Percentiles rank a stretch among this genome's conserved stretches.
phyloP scores from a whole-genome alignment of 2,329 filamentous ascomycete genomes.

The Aspergillus phoenicis region DNA sequence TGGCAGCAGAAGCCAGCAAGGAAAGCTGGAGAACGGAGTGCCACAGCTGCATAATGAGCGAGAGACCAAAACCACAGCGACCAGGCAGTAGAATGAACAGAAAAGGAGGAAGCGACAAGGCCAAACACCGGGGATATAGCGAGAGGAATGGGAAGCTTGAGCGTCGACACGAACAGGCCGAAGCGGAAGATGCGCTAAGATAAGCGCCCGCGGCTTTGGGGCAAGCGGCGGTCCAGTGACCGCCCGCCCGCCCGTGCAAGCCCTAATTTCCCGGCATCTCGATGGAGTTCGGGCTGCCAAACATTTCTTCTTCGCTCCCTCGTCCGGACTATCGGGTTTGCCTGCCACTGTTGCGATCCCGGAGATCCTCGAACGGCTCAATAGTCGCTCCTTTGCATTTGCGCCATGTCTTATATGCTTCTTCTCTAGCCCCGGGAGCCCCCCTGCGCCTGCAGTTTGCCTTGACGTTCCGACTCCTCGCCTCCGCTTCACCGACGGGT shows the following conservation, averaged over 20 bases:
- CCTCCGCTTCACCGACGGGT: constrained; percentile 22
- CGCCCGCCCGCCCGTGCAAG: constrained; percentile 30
- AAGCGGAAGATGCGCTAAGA: constrained; percentile 23
- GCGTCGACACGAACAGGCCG: background rate
- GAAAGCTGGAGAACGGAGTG: constrained; percentile 38
- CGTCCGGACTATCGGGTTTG: constrained; percentile 9
- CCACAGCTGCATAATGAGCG: constrained; percentile 42
- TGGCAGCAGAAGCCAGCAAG: constrained; percentile 39
- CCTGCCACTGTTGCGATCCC: constrained; percentile 5
- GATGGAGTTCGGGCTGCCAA: constrained; percentile 22
- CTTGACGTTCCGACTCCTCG: constrained; percentile 23
- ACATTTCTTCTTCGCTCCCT: constrained; percentile 21
- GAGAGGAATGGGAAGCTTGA: constrained; percentile 17
- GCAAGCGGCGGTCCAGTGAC: constrained; percentile 35
- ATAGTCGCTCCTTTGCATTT: constrained; percentile 12
- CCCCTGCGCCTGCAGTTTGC: constrained; percentile 20
- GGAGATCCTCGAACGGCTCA: constrained; percentile 12
- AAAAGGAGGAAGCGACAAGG: constrained; percentile 15
- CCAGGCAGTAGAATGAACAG: constrained; percentile 3
- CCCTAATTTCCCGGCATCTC: constrained; percentile 41
- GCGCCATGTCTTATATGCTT: constrained; percentile 16
- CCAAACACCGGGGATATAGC: constrained; percentile 28
- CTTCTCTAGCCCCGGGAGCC: constrained; percentile 18
- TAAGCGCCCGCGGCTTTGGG: constrained; percentile 30
- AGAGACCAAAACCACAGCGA: constrained; percentile 1